Percentiles rank a stretch among this genome's conserved stretches.
These are phyloP conservation scores for Talaromyces wortmannii DNA, from an alignment of 495 filamentous ascomycete genomes.

Conservation along the genomic window DNA sequence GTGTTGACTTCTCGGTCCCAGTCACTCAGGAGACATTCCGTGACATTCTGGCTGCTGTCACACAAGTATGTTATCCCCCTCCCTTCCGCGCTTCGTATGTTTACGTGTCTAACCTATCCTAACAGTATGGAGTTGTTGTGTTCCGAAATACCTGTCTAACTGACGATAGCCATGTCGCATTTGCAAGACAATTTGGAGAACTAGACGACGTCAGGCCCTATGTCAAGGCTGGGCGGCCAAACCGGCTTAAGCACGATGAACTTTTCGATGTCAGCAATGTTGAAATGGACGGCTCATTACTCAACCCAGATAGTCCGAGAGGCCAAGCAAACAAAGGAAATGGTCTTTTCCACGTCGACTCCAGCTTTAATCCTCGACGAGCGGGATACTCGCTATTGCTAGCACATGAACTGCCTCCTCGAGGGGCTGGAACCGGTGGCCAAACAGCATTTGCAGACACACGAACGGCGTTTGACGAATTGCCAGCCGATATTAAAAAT, in stretches of 20 bases:
- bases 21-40: slow-evolving; percentile 36
- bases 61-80: too few species aligned
- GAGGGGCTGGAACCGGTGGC: slow-evolving; percentile 37
- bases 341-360: slow-evolving; percentile 53
- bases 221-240: slow-evolving; percentile 33
- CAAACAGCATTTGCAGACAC: slow-evolving; percentile 51
- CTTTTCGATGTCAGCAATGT: slow-evolving; percentile 57
- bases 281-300: slow-evolving; percentile 27
- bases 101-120: background rate
- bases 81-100: background rate
- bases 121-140: slow-evolving; percentile 49
- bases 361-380: slow-evolving; percentile 53
- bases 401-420: slow-evolving; percentile 44
- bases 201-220: slow-evolving; percentile 53
- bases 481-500: slow-evolving; percentile 28
- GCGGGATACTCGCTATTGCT: slow-evolving; percentile 48
- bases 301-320: slow-evolving; percentile 30
- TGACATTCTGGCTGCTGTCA: slow-evolving; percentile 18
- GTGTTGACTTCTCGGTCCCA: slow-evolving; percentile 39
- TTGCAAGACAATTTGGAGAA: slow-evolving; percentile 47
- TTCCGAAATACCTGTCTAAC: slow-evolving; percentile 46
- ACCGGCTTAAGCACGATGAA: slow-evolving; percentile 39
- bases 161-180: slow-evolving; percentile 46
- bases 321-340: slow-evolving; percentile 44
- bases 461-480: slow-evolving; percentile 45